Base-by-base conservation (phyloP, 257 asterid species). In the Solanum medicagineum region DNA sequence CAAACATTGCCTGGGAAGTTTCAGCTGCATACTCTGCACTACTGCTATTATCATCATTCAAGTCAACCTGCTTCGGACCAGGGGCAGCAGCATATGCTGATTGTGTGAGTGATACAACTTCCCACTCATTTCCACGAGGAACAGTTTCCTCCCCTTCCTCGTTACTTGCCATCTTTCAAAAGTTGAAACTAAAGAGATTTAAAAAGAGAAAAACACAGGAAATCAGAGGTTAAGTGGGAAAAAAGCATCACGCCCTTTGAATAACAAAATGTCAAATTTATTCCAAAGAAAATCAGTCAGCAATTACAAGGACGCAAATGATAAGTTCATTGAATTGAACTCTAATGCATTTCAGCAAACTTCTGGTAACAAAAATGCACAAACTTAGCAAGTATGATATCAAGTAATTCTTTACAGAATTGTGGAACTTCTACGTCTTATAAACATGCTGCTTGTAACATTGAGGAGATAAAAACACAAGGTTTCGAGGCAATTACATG, bases 41-140 rank as follows among this genome's bases (percentile, higher is more conserved):
- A 63, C 69, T 85, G 69, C 85, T 86, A 55, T 70, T 87, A 84
- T 91, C 90, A 22, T 87, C 88, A 85, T 86, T 88, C 51, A 86
- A 32, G 22, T 85, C 92, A 49, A 75, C 91, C 85, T 84, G 86
- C 56, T 84, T 74, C 1, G 92, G 91, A 88, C 91, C 93, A 86
- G 96, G 96, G 45, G 94, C 91, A 74, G 99, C 95, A 86, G 94
- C 97, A 90, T 93, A 94, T 74, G 94, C 88, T 42, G 99, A 95
- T 47, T 92, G 95, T 19, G 97, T 92, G 85, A 95, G 95, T 66
- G 97, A 89, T 71, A 95, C 97, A 63, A 93, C 98, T 88, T 95
- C 99, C 99, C 99, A 95, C 54, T 94, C 98, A 87, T 90, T 91
- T 88, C 95, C 97, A 71, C 93, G 95, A 29, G 97, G 86, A 82